Percentiles rank a stretch among this genome's conserved stretches.
Conservation (phyloP, 192 early-diverging fungal species). For the Kappamyces sp. region DNA sequence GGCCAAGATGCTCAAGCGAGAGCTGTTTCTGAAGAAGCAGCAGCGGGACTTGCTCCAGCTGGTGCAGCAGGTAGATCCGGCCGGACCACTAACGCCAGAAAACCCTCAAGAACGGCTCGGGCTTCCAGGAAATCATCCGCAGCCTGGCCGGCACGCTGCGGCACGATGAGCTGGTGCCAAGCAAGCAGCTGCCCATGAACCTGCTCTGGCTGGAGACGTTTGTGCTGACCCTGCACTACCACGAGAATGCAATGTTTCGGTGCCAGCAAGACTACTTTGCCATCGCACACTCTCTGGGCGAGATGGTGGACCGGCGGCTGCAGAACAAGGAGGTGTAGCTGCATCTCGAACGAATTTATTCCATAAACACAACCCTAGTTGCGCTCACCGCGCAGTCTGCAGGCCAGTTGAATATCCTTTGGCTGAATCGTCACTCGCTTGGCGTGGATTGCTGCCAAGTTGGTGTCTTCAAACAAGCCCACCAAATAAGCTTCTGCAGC, state of each 20-base stretch:
- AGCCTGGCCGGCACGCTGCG: constrained; percentile 32
- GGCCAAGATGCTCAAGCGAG: constrained; percentile 31
- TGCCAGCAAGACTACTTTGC: constrained; percentile 42
- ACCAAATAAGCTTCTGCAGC: constrained; percentile 91
- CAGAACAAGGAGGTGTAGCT: no score
- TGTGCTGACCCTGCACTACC: constrained; percentile 37
- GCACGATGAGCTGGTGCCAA: constrained; percentile 40
- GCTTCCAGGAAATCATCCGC: constrained; percentile 34
- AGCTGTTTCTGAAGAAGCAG: constrained; percentile 40
- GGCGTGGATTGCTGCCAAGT: constrained; percentile 98
- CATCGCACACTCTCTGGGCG: constrained; percentile 38
- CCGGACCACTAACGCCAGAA: constrained; percentile 15
- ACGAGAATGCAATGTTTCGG: constrained; percentile 46
- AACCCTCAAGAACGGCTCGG: constrained; percentile 15
- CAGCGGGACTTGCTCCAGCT: constrained; percentile 34
- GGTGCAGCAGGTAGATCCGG: constrained; percentile 25
- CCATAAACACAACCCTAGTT: no score
- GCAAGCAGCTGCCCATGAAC: constrained; percentile 30
- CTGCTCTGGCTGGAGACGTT: constrained; percentile 46
- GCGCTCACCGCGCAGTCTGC: constrained; percentile 69
- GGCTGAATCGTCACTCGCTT: constrained; percentile 99
- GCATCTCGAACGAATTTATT: no score
- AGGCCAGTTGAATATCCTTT: constrained; percentile 97
- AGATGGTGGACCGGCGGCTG: constrained; percentile 7
- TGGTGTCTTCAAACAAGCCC: constrained; percentile 85